Evolutionary conservation across 805 yeast species (phyloP), one percentile per base, ranked within the genome.

Genomic region (Cyberlindnera nakhonratchasimensis): DNA sequence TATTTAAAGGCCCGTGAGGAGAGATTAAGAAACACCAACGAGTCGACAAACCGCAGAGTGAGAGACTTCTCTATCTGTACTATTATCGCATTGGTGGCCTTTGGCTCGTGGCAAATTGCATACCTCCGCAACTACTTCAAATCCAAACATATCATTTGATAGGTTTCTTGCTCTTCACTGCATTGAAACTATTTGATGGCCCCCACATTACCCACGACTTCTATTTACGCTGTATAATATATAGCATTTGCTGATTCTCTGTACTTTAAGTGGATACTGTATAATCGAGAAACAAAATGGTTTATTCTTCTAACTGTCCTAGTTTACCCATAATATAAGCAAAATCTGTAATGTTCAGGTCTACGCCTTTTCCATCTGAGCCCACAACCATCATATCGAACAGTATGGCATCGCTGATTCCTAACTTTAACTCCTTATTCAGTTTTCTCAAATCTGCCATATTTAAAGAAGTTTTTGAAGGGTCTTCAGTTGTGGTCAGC

Each of bases 21-120:
- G 65, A 79, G 87, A 66, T 74, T 93, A 67, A 85, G 99, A 71
- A 95, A 93, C 64, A 93, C 99, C 39, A 93, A 93, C 67, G 99
- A 93, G 71, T 82, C 95, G 32, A 93, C 99, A 39, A 93, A 93
- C 69, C 74, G 83, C 54, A 82, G 99, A 63, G 96, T 91, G 45
- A 82, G 88, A 69, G 80, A 82, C 69, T 93, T 93, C 64, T 86
- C 96, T 13, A 55, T 86, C 24, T 58, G 80, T 34, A 78, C 88
- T 47, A 73, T 89, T 45, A 23, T 82, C 29, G 72, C 88, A 28
- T 75, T 93, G 62, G 61, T 88, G 39, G 78, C 79, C 20, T 78
- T 93, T 55, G 96, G 97, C 37, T 80, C 75, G 29, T 91, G 97
- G 95, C 98, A 93, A 74, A 75, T 93, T 53, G 78, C 80, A 55